phyloP scores from a whole-genome alignment of 202 grass and related monocot genomes.

The Brachypodium distachyon region DNA sequence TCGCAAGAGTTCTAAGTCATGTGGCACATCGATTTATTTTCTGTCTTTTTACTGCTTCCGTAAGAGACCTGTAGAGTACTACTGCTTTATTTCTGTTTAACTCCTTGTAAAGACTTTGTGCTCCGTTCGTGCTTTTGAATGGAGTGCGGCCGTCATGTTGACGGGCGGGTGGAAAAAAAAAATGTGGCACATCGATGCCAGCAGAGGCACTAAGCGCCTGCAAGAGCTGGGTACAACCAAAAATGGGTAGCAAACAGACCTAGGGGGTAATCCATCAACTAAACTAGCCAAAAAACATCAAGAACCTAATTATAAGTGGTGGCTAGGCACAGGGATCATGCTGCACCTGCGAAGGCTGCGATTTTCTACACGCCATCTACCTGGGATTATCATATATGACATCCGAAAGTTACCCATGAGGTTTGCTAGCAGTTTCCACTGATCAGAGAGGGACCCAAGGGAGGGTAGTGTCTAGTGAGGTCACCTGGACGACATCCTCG shows the following conservation, averaged over 20 bases:
- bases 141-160: too few species aligned
- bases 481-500: slow-evolving; percentile 85
- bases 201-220: not conserved
- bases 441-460: not conserved
- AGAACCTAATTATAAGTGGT: too few species aligned
- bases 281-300: not conserved
- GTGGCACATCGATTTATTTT: too few species aligned
- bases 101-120: too few species aligned
- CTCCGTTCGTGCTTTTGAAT: too few species aligned
- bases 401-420: not conserved
- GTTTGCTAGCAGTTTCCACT: not conserved
- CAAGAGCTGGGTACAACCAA: not conserved
- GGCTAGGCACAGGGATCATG: rapidly evolving
- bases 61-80: too few species aligned
- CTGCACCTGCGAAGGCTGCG: rapidly evolving
- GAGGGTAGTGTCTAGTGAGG: not conserved
- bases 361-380: not conserved
- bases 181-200: not conserved
- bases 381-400: not conserved
- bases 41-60: too few species aligned
- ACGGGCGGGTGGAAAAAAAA: too few species aligned
- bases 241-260: not conserved
- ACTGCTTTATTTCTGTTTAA: too few species aligned
- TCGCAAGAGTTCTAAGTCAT: not conserved
- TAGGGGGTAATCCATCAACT: not conserved